Evolutionary conservation across 441 rosid genomes (phyloP), one percentile per base, ranked within the genome.

Genomic region (Geranium incanum): DNA sequence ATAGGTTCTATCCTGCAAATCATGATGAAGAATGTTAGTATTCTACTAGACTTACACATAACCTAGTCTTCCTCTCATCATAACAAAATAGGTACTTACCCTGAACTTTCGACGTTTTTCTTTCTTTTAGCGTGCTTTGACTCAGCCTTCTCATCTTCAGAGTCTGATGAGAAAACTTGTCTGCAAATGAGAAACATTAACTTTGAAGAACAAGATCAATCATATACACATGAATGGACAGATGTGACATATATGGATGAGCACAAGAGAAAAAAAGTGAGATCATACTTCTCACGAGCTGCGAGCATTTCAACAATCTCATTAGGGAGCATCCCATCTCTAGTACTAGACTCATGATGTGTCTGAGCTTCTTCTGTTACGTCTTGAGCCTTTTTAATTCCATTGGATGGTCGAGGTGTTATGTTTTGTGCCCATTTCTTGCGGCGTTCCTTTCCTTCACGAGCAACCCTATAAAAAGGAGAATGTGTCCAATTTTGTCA

Each of bases 271-370:
- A 7, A 38, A 43, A 72, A 57, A 9, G 15, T 9, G 43, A 66
- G 6, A 45, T 19, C 79, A 39, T 88, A 92, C 97, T 87, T 94
- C 78, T 94, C 95, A 9, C 89, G 86, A 68, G 87, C 86, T 0
- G 95, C 93, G 55, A 94, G 99, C 80, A 88, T 74, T 68, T 87
- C 80, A 48, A 94, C 92, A n/a, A 92, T 86, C 77, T 90, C 81
- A 68, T 77, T 79, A 1, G 97, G 94, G 76, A 94, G 99, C 89
- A 94, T 86, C 21, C 89, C 99, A 55, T 60, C 83, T 11, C 71
- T 67, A 43, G 66, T 81, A 8, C 45, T 76, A 73, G 84, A 23
- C 43, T 81, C 85, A 0, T 78, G 8, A 59, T 15, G 28, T 59
- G 64, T 18, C 18, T 59, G 28, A 18, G 28, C 64, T 59, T 59